Conservation (phyloP, 768 basidiomycete species). For the Holtermanniella nyarrowii region DNA sequence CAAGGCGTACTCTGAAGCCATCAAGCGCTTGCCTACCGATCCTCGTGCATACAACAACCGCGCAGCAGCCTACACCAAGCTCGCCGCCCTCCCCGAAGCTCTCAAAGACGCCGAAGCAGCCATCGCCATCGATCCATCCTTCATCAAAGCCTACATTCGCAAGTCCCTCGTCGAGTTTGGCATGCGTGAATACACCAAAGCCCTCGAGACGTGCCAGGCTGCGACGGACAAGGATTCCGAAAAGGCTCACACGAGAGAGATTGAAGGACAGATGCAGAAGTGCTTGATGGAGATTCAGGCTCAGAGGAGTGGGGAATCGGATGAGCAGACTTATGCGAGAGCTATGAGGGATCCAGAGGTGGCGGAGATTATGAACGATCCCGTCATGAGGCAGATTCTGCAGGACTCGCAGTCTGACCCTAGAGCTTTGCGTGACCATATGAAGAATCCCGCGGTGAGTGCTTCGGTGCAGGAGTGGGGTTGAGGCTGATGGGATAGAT, state of each 20-base stretch:
- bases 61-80: constrained; percentile 93
- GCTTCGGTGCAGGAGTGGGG: background rate
- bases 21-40: constrained; percentile 87
- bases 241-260: constrained; percentile 70
- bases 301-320: constrained; percentile 72
- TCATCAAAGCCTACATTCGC: constrained; percentile 93
- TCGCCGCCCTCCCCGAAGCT: constrained; percentile 84
- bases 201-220: constrained; percentile 69
- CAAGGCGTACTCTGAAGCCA: constrained; percentile 85
- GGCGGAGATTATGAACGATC: constrained; percentile 48
- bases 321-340: constrained; percentile 82
- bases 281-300: constrained; percentile 65
- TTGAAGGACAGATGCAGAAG: constrained; percentile 68
- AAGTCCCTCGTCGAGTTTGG: constrained; percentile 73
- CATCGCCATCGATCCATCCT: constrained; percentile 77
- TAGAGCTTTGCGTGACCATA: constrained; percentile 79
- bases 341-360: constrained; percentile 98
- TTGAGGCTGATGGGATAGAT: constrained; percentile 46
- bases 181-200: constrained; percentile 86
- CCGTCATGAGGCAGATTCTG: constrained; percentile 82
- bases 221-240: constrained; percentile 71
- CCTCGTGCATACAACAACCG: constrained; percentile 94
- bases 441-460: constrained; percentile 60
- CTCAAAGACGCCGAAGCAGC: constrained; percentile 92
- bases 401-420: constrained; percentile 90